Conservation (phyloP, 495 filamentous ascomycete species). For the Halenospora varia region DNA sequence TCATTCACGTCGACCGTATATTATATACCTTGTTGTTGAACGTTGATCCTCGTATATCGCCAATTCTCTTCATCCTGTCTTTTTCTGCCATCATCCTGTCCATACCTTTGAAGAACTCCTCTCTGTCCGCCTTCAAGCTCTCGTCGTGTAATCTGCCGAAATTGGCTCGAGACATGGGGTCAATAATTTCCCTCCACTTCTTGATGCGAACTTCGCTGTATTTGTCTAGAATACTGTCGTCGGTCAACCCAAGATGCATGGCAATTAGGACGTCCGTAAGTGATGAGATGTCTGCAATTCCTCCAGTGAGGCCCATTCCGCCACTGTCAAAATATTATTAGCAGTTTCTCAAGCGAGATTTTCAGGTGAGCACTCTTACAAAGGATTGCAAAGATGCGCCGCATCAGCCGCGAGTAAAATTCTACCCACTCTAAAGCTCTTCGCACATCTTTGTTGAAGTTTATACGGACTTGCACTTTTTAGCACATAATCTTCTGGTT, state of each 20-base stretch:
- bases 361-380: too few relatives aligned
- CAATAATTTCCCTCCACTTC: slow-evolving; percentile 52
- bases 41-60: neutral
- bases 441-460: slow-evolving; percentile 58
- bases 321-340: slow-evolving; percentile 26
- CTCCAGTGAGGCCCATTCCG: slow-evolving; percentile 58
- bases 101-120: slow-evolving; percentile 30
- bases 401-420: slow-evolving; percentile 59
- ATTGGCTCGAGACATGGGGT: slow-evolving; percentile 53
- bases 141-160: slow-evolving; percentile 39
- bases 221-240: slow-evolving; percentile 52
- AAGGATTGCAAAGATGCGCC: slow-evolving; percentile 53
- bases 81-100: slow-evolving; percentile 28
- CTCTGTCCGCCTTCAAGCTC: slow-evolving; percentile 29
- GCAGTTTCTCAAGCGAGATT: too few relatives aligned
- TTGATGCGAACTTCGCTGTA: slow-evolving; percentile 53
- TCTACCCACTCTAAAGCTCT: slow-evolving; percentile 49
- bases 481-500: slow-evolving; percentile 52
- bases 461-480: slow-evolving; percentile 53
- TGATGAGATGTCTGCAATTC: slow-evolving; percentile 54
- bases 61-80: slow-evolving; percentile 19
- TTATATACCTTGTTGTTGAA: neutral
- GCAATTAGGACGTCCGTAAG: slow-evolving; percentile 55
- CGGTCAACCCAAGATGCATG: slow-evolving; percentile 48
- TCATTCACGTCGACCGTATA: too few relatives aligned